These are phyloP conservation scores for Aspergillus puulaauensis DNA, from an alignment of 2,329 filamentous ascomycete species.

Conservation along the genomic window DNA sequence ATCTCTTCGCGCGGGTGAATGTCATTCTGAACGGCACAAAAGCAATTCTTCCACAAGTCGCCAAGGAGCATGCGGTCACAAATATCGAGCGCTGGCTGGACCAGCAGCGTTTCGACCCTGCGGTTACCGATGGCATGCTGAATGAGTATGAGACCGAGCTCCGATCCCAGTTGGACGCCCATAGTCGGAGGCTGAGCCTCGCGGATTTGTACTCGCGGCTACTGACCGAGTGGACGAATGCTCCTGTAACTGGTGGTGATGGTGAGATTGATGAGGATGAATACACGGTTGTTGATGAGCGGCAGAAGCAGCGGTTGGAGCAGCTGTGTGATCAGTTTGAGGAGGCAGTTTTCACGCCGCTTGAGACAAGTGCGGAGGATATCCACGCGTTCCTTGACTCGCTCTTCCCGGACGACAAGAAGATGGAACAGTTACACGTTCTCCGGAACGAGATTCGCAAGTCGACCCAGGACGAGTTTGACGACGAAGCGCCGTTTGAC, in stretches of 20 bases:
- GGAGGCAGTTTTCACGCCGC: conserved; percentile 38
- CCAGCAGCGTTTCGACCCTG: conserved; percentile 39
- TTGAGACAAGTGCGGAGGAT: conserved; percentile 31
- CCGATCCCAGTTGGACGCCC: conserved; percentile 32
- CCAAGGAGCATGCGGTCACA: conserved; percentile 13
- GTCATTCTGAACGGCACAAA: conserved; percentile 13
- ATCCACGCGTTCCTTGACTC: conserved; percentile 32
- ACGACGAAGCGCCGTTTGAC: conserved; percentile 32
- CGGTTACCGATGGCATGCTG: conserved; percentile 34
- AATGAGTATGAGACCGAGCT: conserved; percentile 33
- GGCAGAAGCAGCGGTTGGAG: conserved; percentile 37
- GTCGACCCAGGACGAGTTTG: conserved; percentile 6
- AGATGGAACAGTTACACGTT: neutral
- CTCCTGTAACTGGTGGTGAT: neutral
- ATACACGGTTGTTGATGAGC: conserved; percentile 23
- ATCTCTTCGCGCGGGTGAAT: conserved; percentile 4
- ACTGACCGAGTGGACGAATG: conserved; percentile 42
- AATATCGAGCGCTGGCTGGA: conserved; percentile 38
- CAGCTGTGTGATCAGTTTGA: conserved; percentile 43
- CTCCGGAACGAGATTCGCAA: neutral
- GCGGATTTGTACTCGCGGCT: conserved; percentile 34
- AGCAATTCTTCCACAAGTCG: conserved; percentile 14
- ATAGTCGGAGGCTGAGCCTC: conserved; percentile 35
- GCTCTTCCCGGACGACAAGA: conserved; percentile 32
- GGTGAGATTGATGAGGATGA: conserved; percentile 19